Evolutionary conservation across 106 monocot genomes (phyloP).

Genomic region (Dendrobium huoshanense): DNA sequence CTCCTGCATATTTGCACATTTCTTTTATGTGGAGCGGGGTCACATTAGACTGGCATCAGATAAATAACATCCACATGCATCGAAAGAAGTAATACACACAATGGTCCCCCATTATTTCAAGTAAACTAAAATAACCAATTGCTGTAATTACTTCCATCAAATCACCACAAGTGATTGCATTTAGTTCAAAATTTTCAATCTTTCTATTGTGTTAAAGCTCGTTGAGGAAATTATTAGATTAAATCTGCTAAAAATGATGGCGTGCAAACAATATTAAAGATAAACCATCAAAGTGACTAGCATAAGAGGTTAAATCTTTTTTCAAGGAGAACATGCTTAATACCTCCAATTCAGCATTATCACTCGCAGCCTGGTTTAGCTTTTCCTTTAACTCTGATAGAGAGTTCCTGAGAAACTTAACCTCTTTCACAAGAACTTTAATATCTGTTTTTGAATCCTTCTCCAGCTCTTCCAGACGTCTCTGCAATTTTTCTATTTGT

Average conservation of each 20-base stretch:
- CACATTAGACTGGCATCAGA: no score
- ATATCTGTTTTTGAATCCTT: constrained; percentile 82
- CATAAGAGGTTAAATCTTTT: not conserved
- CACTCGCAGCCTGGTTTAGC: constrained; percentile 41
- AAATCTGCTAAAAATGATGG: not conserved
- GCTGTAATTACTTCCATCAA: no score
- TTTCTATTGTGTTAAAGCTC: not conserved
- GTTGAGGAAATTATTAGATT: not conserved
- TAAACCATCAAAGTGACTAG: not conserved
- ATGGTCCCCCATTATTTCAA: no score
- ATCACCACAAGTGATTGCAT: no score
- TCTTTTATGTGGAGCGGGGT: no score
- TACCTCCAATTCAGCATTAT: constrained; percentile 79
- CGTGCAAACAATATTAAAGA: not conserved
- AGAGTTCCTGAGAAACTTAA: constrained; percentile 73
- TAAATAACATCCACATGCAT: no score
- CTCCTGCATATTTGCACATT: no score
- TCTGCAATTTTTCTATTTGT: constrained; percentile 45
- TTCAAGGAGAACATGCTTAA: not conserved
- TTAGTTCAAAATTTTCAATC: not conserved
- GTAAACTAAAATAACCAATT: no score
- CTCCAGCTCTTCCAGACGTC: constrained; percentile 49
- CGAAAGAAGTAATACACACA: no score
- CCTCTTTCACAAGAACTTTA: constrained; percentile 82
- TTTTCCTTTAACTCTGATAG: constrained; percentile 61